Evolutionary conservation across 768 basidiomycete genomes (phyloP), one percentile per base, ranked within the genome.

Genomic region (Leccinum pellstonianum): DNA sequence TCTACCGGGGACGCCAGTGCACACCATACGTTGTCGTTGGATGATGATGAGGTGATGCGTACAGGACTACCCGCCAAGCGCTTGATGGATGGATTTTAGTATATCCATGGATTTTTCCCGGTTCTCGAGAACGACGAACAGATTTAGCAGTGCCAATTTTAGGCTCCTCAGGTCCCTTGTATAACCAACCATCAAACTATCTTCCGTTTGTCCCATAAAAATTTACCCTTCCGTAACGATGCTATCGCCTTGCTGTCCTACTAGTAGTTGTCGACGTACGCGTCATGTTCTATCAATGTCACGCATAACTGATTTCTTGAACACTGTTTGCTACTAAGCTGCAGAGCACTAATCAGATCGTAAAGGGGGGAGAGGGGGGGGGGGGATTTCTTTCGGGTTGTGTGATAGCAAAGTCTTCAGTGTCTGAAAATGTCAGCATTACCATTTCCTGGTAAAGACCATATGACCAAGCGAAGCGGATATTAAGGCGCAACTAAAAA

Each of bases 401-500:
- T 68, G 52, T 66, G 59, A 73, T 64, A 71, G 64, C 61, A 71
- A 64, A 59, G 57, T 54, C 37, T 58, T 65, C 53, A 58, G 17
- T 43, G 58, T 70, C 57, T 61, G 63, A 59, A 59, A 68, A 62
- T 62, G 70, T 70, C 59, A 71, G 68, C 56, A 62, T 67, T 62
- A 70, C 62, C 63, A 60, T 64, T 55, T 68, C 66, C 66, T 64
- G 66, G 65, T 60, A 72, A 69, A 64, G 61, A 65, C 60, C 73
- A 65, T 71, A 74, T 71, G 71, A 64, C 62, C 73, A 66, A 67
- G 64, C 63, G 66, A 74, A 73, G 59, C 63, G 73, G 67, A 74
- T 73, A 74, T 74, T 75, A 74, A 69, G 64, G 67, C 69, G 74
- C 62, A 47, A 61, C 68, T 74, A 74, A 61, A 66, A 66, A 63